These are phyloP conservation scores for Globisporangium perplexum DNA, from an alignment of 352 stramenopile species.

Conservation along the genomic window DNA sequence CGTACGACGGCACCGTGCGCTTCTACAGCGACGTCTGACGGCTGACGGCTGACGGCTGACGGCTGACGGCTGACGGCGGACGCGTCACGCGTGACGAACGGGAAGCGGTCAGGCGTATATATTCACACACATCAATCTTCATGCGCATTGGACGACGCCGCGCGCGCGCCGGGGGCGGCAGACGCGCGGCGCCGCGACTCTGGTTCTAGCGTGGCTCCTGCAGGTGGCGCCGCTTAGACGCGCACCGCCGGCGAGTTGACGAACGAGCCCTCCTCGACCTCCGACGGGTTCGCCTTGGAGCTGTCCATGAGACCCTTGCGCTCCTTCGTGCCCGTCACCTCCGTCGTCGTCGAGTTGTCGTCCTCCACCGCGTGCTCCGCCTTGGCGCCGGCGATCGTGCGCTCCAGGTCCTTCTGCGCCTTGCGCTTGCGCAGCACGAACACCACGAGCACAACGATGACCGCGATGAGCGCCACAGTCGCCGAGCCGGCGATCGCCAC, in stretches of 20 bases:
- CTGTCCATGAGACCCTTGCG: constrained; percentile 69
- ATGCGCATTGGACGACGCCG: constrained; percentile 12
- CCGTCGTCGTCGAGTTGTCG: constrained; percentile 41
- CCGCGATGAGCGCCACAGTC: constrained; percentile 51
- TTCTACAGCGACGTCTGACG: constrained; percentile 52
- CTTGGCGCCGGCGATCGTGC: constrained; percentile 78
- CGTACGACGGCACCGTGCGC: constrained; percentile 65
- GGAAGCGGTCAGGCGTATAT: constrained; percentile 17
- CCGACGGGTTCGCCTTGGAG: constrained; percentile 54
- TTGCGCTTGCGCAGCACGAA: constrained; percentile 77
- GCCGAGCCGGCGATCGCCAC: constrained; percentile 59
- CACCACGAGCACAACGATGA: constrained; percentile 61
- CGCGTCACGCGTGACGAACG: neutral
- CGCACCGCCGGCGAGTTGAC: constrained; percentile 80
- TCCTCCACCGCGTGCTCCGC: constrained; percentile 69
- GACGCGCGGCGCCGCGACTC: neutral
- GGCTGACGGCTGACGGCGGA: neutral
- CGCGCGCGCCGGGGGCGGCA: too few species aligned
- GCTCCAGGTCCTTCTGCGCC: constrained; percentile 71
- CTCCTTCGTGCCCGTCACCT: constrained; percentile 59
- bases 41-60: neutral
- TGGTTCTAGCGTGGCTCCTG: constrained; percentile 2
- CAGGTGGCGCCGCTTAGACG: constrained; percentile 31
- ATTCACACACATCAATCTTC: constrained; percentile 29
- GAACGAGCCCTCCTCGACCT: constrained; percentile 70